A percentile compares a stretch with the other conserved stretches of the same genome.
These are phyloP conservation scores for Dryas drummondii DNA, from an alignment of 306 rosid genomes.

Conservation along the genomic window DNA sequence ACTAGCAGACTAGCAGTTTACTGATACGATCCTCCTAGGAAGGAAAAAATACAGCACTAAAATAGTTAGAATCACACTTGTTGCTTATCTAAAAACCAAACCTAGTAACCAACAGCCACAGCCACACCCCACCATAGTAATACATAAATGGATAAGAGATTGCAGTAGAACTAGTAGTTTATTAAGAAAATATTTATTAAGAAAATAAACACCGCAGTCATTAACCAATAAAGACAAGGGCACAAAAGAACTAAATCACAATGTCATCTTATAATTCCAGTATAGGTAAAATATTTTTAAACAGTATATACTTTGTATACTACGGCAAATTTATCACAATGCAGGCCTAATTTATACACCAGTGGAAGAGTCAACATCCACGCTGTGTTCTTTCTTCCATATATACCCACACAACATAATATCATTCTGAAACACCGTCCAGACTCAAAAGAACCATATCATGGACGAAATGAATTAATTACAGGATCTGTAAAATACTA, in stretches of 20 bases:
- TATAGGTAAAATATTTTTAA: background rate
- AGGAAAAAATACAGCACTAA: background rate
- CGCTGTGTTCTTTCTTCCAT: background rate
- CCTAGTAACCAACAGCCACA: background rate
- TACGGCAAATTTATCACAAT: background rate
- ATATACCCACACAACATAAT: background rate
- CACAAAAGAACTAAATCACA: background rate
- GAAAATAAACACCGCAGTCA: background rate
- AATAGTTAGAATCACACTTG: background rate
- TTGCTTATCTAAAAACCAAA: background rate
- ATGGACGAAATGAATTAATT: background rate
- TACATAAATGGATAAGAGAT: background rate
- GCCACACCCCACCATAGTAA: background rate
- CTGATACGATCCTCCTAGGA: background rate
- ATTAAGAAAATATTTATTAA: background rate
- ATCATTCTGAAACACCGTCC: background rate
- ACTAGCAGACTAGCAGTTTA: slow-evolving; percentile 2
- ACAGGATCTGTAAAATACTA: background rate
- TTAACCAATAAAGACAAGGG: background rate
- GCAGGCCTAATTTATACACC: background rate
- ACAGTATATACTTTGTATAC: background rate
- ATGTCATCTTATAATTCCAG: background rate
- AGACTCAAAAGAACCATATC: background rate
- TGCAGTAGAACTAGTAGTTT: background rate
- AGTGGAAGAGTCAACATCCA: slow-evolving; percentile 3